A percentile compares a stretch with the other conserved stretches of the same genome.
These are phyloP conservation scores for Wickerhamiella australiensis DNA, from an alignment of 805 yeast genomes.

Conservation along the genomic window DNA sequence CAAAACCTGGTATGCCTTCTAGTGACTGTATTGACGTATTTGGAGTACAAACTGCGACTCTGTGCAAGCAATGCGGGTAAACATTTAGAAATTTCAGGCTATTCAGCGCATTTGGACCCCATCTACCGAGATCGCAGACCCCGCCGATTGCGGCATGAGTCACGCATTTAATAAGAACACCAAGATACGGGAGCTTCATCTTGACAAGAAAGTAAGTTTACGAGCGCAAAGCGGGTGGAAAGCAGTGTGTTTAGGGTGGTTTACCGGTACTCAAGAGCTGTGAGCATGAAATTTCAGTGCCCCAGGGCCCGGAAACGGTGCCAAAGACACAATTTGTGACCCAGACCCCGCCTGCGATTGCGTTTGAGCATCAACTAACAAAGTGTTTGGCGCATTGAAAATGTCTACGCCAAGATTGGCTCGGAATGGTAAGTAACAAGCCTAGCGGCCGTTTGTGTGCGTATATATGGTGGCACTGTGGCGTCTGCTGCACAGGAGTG, in stretches of 20 bases:
- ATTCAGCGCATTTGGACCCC: not conserved
- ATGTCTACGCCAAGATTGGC: constrained; percentile 15
- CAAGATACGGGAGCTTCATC: constrained; percentile 1
- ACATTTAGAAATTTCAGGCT: not conserved
- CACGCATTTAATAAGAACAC: not conserved
- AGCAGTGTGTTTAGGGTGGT: not conserved
- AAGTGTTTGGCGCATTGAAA: constrained; percentile 12
- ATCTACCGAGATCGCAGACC: not conserved
- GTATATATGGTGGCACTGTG: not conserved
- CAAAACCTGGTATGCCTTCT: too few relatives aligned
- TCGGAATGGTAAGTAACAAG: constrained; percentile 22
- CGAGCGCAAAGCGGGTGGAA: not conserved
- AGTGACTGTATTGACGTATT: not conserved
- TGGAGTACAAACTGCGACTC: not conserved
- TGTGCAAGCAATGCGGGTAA: too few relatives aligned
- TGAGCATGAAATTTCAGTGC: too few relatives aligned
- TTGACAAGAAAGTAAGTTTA: constrained; percentile 7
- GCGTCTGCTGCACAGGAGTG: constrained; percentile 1
- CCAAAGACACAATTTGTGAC: too few relatives aligned
- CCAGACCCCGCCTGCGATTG: not conserved
- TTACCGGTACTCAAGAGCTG: not conserved
- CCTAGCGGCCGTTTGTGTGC: too few relatives aligned
- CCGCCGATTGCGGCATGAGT: constrained; percentile 1
- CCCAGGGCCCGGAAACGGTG: too few relatives aligned
- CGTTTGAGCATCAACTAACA: constrained; percentile 8